Evolutionary conservation across 306 rosid genomes (phyloP).

Genomic region (Dryas octopetala): DNA sequence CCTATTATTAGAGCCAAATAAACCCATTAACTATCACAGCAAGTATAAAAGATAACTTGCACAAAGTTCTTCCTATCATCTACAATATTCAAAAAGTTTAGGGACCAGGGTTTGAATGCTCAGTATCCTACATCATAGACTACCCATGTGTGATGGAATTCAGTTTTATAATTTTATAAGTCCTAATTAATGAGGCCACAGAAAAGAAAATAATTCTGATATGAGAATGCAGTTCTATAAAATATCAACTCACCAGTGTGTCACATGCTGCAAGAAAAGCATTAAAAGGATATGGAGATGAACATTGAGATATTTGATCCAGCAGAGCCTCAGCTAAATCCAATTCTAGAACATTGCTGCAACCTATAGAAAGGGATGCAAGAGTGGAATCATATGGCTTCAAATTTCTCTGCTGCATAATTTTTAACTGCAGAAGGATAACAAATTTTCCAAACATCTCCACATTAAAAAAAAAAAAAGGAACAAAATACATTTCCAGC

Average conservation of each 20-base stretch:
- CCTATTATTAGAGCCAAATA: constrained; percentile 12
- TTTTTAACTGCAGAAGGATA: constrained; percentile 56
- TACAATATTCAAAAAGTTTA: background rate
- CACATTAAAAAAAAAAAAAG: constrained; percentile 4
- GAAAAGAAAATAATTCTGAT: constrained; percentile 11
- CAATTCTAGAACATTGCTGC: constrained; percentile 60
- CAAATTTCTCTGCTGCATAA: constrained; percentile 62
- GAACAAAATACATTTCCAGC: background rate
- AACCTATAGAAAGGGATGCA: constrained; percentile 57
- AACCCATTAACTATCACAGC: background rate
- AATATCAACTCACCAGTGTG: constrained; percentile 55
- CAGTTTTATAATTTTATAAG: constrained; percentile 17
- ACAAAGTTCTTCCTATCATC: background rate
- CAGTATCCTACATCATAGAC: background rate
- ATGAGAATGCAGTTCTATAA: constrained; percentile 16
- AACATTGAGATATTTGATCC: constrained; percentile 47
- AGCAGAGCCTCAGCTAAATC: constrained; percentile 74
- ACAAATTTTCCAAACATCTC: background rate
- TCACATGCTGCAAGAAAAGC: constrained; percentile 64
- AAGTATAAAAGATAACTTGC: constrained; percentile 2
- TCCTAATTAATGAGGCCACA: background rate
- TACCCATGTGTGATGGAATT: background rate
- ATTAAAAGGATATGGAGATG: constrained; percentile 52
- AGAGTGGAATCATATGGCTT: constrained; percentile 65
- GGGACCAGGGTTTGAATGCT: background rate